These are phyloP conservation scores for Strigomonas culicis DNA, from an alignment of 208 protist species.

Conservation along the genomic window DNA sequence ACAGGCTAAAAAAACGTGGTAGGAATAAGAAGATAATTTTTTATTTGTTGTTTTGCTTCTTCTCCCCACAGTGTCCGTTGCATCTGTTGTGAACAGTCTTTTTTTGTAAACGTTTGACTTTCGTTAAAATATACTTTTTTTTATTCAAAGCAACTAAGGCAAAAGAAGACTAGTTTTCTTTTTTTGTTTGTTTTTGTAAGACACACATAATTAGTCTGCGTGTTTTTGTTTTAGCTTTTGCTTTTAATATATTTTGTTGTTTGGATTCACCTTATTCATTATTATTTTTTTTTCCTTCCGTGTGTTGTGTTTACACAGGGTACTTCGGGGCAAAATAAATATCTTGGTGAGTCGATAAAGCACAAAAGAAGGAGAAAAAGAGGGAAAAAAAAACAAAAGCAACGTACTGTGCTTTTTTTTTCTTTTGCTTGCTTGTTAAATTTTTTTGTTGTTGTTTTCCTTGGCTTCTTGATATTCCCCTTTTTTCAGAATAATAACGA, in stretches of 20 bases:
- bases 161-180: conserved; percentile 3
- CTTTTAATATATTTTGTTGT: conserved; percentile 2
- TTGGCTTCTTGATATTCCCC: background rate
- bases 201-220: background rate
- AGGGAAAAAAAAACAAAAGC: conserved; percentile 1
- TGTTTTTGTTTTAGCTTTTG: background rate
- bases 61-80: no score
- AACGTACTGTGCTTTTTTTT: conserved; percentile 18
- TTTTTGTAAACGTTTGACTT: no score
- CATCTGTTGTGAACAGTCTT: no score
- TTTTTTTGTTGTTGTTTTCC: conserved; percentile 2
- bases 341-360: background rate
- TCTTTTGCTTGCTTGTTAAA: conserved; percentile 5
- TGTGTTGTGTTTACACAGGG: background rate
- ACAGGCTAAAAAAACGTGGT: background rate
- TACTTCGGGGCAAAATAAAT: background rate
- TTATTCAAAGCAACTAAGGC: background rate
- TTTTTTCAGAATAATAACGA: conserved; percentile 1
- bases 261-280: background rate
- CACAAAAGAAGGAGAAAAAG: background rate
- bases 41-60: conserved; percentile 8
- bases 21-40: conserved; percentile 28
- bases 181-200: background rate
- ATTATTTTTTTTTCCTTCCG: background rate
- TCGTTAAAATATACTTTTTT: no score